These are phyloP conservation scores for Logfia minima DNA, from an alignment of 129 eudicot genomes.

Conservation along the genomic window DNA sequence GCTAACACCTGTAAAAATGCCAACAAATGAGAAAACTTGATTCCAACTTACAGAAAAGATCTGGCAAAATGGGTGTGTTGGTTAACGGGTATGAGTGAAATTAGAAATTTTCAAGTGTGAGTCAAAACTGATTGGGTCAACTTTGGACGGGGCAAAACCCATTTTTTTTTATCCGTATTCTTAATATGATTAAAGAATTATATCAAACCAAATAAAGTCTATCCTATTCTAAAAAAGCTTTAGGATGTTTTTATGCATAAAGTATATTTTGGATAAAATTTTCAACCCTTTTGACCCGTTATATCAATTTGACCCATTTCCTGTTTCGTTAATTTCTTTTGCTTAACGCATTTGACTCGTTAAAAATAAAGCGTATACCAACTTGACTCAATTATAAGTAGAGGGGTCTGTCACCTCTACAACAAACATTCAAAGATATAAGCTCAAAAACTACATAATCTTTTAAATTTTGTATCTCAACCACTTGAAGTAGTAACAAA, in stretches of 20 bases:
- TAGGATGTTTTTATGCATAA: neutral
- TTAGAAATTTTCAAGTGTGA: neutral
- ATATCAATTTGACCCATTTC: neutral
- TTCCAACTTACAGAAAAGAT: neutral
- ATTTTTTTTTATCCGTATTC: no score
- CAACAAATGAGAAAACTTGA: neutral
- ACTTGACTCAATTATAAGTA: neutral
- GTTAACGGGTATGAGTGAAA: neutral
- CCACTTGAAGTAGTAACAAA: neutral
- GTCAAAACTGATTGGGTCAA: neutral
- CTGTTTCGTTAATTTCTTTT: neutral
- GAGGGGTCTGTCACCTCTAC: neutral
- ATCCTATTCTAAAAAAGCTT: neutral
- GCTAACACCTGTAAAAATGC: neutral
- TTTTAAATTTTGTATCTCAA: no score
- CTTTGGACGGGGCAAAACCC: neutral
- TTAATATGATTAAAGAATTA: no score
- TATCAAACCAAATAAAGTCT: no score
- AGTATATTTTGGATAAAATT: neutral
- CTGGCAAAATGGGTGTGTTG: neutral
- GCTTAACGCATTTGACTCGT: neutral
- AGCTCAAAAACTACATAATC: neutral
- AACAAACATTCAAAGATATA: neutral
- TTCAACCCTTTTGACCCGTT: neutral
- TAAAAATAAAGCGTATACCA: neutral